Base-by-base conservation (phyloP, 441 rosid genomes). In the Arabidopsis lyrata region DNA sequence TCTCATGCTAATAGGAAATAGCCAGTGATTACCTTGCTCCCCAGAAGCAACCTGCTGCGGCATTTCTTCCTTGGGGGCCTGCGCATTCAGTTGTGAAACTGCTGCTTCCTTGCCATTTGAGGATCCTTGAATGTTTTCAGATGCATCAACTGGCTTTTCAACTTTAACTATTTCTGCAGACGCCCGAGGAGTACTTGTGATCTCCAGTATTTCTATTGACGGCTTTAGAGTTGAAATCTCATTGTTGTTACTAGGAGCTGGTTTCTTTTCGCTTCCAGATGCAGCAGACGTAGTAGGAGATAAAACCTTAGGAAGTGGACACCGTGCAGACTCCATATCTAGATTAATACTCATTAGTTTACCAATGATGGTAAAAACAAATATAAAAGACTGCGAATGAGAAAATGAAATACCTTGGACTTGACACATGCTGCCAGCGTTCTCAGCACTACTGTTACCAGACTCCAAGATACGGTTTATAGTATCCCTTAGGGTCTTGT, bases 381-480 rank as follows among this genome's bases (percentile, higher is more conserved):
- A 64, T 0, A 42, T 8, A 44, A 36, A 38, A 20, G 34, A 57
- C 24, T 14, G 60, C 1, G 41, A 72, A 36, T 38, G 72, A 31
- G 11, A 16, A 55, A 45, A 22, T 15, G 58, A 72, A 86, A 67
- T 76, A 96, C 99, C 99, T 87, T 87, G 98, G 72, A 87, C 92
- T 77, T 87, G 97, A 71, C 78, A 86, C 75, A 88, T 79, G 84
- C 97, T 90, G 71, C 96, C 99, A 76, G 84, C 95, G 79, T 90
- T 93, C 55, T 96, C 99, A 22, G 97, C 86, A 71, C 98, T 96
- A 63, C 94, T 90, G 81, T 87, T 93, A 74, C 98, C 96, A 66
- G 97, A 85, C 81, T 96, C 99, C 88, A 96, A 68, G 53, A 96
- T 96, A 27, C 98, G 97, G 76, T 87, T 88, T 69, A 96, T 96